Evolutionary conservation across 768 basidiomycete species (phyloP).

Genomic region (Naganishia vaughanmartiniae): DNA sequence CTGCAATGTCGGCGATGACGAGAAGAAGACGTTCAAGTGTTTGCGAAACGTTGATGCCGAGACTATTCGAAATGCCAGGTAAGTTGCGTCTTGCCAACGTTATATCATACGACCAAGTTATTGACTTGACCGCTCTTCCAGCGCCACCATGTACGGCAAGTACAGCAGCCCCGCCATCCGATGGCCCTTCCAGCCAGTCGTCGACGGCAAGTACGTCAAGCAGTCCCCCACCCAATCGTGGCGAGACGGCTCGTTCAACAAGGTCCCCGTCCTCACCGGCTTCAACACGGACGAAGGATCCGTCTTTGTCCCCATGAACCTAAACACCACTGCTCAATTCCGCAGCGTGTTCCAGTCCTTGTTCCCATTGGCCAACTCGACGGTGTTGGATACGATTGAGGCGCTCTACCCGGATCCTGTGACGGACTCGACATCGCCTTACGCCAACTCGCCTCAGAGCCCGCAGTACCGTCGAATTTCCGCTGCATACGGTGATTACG

Average conservation of each 20-base stretch:
- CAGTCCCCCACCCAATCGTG: conserved; percentile 23
- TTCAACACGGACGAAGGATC: conserved; percentile 26
- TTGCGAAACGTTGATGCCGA: conserved; percentile 13
- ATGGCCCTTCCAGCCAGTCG: conserved; percentile 28
- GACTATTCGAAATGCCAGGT: conserved; percentile 21
- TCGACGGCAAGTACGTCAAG: conserved; percentile 23
- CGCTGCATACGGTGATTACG: conserved; percentile 22
- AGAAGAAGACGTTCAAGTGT: conserved; percentile 18
- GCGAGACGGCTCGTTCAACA: conserved; percentile 17
- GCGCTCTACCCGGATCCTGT: conserved; percentile 17
- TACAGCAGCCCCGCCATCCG: conserved; percentile 20
- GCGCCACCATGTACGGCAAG: conserved; percentile 2
- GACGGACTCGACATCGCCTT: background rate
- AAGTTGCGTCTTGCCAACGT: background rate
- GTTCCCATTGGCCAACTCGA: conserved; percentile 23
- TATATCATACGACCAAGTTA: background rate
- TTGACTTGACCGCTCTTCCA: background rate
- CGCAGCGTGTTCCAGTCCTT: background rate
- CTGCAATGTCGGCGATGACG: conserved; percentile 1
- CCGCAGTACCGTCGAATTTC: conserved; percentile 3
- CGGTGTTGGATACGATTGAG: conserved; percentile 3
- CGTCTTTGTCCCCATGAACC: conserved; percentile 9
- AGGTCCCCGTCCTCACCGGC: conserved; percentile 31
- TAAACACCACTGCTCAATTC: background rate
- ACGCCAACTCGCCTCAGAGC: conserved; percentile 2